A percentile compares a stretch with the other conserved stretches of the same genome.
Evolutionary conservation across 2,329 filamentous ascomycete genomes (phyloP).

Genomic region (Trichoderma afroharzianum): DNA sequence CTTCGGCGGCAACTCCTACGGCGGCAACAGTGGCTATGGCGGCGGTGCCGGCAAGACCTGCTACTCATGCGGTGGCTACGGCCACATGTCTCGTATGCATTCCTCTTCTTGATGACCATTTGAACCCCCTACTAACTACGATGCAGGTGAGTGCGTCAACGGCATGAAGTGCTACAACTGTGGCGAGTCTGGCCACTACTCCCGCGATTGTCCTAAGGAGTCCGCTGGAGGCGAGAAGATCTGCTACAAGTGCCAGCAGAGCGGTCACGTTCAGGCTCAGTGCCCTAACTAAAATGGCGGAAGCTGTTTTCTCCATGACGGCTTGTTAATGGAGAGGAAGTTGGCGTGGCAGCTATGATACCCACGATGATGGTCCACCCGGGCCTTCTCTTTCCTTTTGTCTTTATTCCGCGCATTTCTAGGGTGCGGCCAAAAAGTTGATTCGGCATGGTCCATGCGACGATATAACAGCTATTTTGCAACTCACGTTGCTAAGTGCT

Average conservation of each 20-base stretch:
- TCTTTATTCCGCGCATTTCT: slow-evolving; percentile 22
- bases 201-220: slow-evolving; percentile 93
- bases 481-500: slow-evolving; percentile 30
- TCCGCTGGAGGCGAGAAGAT: slow-evolving; percentile 83
- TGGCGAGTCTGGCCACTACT: slow-evolving; percentile 88
- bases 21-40: slow-evolving; percentile 44
- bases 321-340: slow-evolving; percentile 25
- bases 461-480: slow-evolving; percentile 30
- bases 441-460: slow-evolving; percentile 32
- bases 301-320: slow-evolving; percentile 24
- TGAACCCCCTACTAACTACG: slow-evolving; percentile 22
- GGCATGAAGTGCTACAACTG: slow-evolving; percentile 99
- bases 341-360: slow-evolving; percentile 43
- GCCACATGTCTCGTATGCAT: slow-evolving; percentile 82
- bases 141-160: slow-evolving; percentile 84
- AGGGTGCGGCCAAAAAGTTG: slow-evolving; percentile 26
- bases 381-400: slow-evolving; percentile 25
- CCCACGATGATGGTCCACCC: slow-evolving; percentile 36
- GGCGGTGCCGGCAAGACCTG: slow-evolving; percentile 73
- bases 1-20: slow-evolving; percentile 42
- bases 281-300: slow-evolving; percentile 67
- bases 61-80: slow-evolving; percentile 96
- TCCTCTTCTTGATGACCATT: background rate
- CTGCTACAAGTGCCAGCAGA: slow-evolving; percentile 91
- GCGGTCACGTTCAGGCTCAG: slow-evolving; percentile 86